Percentiles rank a stretch among this genome's conserved stretches.
Conservation (phyloP, 495 filamentous ascomycete genomes). For the Poronia punctata region DNA sequence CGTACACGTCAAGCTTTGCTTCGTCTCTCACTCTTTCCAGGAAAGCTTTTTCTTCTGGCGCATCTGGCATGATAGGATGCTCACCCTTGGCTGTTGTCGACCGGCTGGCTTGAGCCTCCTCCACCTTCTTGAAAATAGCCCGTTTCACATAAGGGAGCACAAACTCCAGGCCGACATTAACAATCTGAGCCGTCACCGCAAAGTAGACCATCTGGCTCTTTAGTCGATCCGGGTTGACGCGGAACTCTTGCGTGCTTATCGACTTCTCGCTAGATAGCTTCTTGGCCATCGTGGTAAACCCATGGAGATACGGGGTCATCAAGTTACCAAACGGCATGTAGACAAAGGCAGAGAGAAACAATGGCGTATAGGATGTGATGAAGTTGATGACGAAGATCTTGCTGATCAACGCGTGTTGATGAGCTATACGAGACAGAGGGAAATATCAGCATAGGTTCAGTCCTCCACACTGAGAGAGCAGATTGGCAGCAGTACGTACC, state of each 20-base stretch:
- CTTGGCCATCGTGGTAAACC: slow-evolving; percentile 72
- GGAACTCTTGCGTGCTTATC: slow-evolving; percentile 59
- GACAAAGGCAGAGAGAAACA: slow-evolving; percentile 91
- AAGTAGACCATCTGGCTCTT: slow-evolving; percentile 95
- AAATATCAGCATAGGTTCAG: too few relatives aligned
- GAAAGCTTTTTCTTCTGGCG: slow-evolving; percentile 68
- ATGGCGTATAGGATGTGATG: slow-evolving; percentile 89
- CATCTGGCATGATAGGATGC: slow-evolving; percentile 39
- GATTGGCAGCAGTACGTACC: slow-evolving; percentile 37
- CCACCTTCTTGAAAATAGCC: slow-evolving; percentile 62
- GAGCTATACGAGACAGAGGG: slow-evolving; percentile 29
- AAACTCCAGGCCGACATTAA: slow-evolving; percentile 79
- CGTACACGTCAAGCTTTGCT: slow-evolving; percentile 77
- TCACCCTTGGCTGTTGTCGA: slow-evolving; percentile 42
- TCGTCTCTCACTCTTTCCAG: slow-evolving; percentile 76
- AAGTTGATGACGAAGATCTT: slow-evolving; percentile 97
- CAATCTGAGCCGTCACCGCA: slow-evolving; percentile 89
- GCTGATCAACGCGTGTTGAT: slow-evolving; percentile 73
- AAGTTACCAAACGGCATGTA: slow-evolving; percentile 89
- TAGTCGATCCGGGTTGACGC: slow-evolving; percentile 76
- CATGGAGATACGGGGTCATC: slow-evolving; percentile 82
- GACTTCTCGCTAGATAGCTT: slow-evolving; percentile 70
- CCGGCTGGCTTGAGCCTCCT: slow-evolving; percentile 54
- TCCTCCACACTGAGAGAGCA: too few relatives aligned
- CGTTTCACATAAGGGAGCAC: slow-evolving; percentile 82